Evolutionary conservation across 2,329 filamentous ascomycete genomes (phyloP).

Genomic region (Aureobasidium vineae): DNA sequence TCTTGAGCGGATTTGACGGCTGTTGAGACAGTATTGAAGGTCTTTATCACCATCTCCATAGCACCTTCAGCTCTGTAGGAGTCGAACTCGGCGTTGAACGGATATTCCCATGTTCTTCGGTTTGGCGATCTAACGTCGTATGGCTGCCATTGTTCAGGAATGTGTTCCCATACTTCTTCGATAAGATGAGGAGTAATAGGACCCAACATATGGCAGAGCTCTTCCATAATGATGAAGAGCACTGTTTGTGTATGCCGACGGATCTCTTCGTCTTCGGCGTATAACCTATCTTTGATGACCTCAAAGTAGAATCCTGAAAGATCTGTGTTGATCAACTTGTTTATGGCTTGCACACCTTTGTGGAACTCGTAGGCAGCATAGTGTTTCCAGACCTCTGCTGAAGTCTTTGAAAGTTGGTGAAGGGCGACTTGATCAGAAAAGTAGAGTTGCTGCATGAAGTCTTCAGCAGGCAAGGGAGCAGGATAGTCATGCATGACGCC

Average conservation of each 20-base stretch:
- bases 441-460: constrained; percentile 26
- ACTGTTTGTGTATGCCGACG: constrained; percentile 57
- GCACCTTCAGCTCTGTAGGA: constrained; percentile 2
- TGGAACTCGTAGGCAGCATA: constrained; percentile 78
- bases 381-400: constrained; percentile 61
- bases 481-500: constrained; percentile 57
- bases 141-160: constrained; percentile 59
- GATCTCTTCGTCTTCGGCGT: constrained; percentile 72
- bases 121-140: constrained; percentile 35
- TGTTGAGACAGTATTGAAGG: constrained; percentile 53
- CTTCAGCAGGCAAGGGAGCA: constrained; percentile 28
- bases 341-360: constrained; percentile 69
- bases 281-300: constrained; percentile 84
- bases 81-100: constrained; percentile 30
- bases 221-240: constrained; percentile 62
- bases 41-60: constrained; percentile 46
- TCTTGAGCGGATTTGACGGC: constrained; percentile 77
- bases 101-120: constrained; percentile 31
- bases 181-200: constrained; percentile 81
- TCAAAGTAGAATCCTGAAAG: constrained; percentile 95
- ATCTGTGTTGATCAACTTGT: constrained; percentile 76
- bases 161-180: constrained; percentile 82
- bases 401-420: constrained; percentile 66
- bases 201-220: constrained; percentile 73
- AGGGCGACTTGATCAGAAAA: constrained; percentile 69